A percentile compares a stretch with the other conserved stretches of the same genome.
phyloP scores from a whole-genome alignment of 805 yeast genomes.

The Wickerhamomyces ciferrii region DNA sequence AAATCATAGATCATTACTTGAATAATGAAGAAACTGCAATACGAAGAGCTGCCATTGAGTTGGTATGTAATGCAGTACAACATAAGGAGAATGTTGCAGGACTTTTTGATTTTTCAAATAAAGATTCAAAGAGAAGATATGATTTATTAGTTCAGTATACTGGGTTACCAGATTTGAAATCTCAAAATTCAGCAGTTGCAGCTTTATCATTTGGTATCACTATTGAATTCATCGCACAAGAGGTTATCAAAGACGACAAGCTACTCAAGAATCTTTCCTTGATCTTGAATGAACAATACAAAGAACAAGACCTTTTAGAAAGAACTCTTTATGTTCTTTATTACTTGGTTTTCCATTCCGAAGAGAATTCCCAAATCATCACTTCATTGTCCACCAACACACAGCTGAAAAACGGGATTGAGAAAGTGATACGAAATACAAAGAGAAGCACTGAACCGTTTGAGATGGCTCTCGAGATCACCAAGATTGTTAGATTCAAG shows the following conservation, averaged over 20 bases:
- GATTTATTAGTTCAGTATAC: slow-evolving; percentile 34
- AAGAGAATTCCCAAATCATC: slow-evolving; percentile 9
- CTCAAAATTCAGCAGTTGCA: slow-evolving; percentile 38
- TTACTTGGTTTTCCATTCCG: slow-evolving; percentile 17
- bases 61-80: slow-evolving; percentile 54
- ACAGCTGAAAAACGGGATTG: slow-evolving; percentile 4
- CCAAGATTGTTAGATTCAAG: slow-evolving; percentile 2
- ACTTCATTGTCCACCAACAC: slow-evolving; percentile 1
- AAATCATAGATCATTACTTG: slow-evolving; percentile 37
- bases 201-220: slow-evolving; percentile 29
- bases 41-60: slow-evolving; percentile 58
- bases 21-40: slow-evolving; percentile 40
- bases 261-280: slow-evolving; percentile 20
- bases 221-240: slow-evolving; percentile 29
- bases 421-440: slow-evolving; percentile 5
- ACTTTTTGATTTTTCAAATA: slow-evolving; percentile 49
- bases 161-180: slow-evolving; percentile 29
- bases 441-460: slow-evolving; percentile 10
- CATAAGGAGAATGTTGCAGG: slow-evolving; percentile 38
- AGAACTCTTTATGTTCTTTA: slow-evolving; percentile 27
- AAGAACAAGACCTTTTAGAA: slow-evolving; percentile 25
- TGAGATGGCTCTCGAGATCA: slow-evolving; percentile 13
- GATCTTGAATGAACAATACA: slow-evolving; percentile 22
- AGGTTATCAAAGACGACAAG: slow-evolving; percentile 19
- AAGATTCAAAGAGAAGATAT: slow-evolving; percentile 33